Base-by-base conservation (phyloP, 2,329 filamentous ascomycete species). In the Fusarium burgessii region DNA sequence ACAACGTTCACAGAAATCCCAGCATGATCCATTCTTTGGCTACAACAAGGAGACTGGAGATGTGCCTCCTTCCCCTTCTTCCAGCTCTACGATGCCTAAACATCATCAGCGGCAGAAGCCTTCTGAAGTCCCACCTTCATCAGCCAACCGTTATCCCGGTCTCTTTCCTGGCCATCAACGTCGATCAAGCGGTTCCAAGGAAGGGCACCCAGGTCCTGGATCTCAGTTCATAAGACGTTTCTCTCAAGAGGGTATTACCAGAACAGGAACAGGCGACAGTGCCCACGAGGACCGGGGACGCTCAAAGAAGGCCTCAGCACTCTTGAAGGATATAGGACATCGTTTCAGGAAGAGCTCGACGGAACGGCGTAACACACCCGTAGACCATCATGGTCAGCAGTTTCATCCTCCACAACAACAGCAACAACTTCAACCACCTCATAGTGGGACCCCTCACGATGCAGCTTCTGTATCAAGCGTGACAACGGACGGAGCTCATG, bases 291-390 rank as follows among this genome's bases (percentile, higher is more conserved):
- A 83, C 4, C 80, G 80, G 23, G 79, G 78, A 18, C 79, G 78
- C 12, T 73, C 67, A 17, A 81, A 78, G 59, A 81, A 79, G 32
- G 82, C 80, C 60, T 85, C 82, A 14, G 83, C 79, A 23, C 77
- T 88, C n/a, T 85, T 89, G 68, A 88, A 86, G 68, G 85, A 86
- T 18, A 79, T 87, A 55, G 83, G 85, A 6, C 83, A 81, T 56
- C 82, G 82, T 58, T 78, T 87, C 45, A 76, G 77, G 18, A 78
- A 80, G 8, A 75, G 75, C 10, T 78, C 77, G 4, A 78, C 80
- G 10, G 79, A 82, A 23, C 78, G 79, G 25, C 78, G 74, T 23
- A 70, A 72, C 38, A 77, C 78, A 32, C 71, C 77, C 47, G 66
- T 74, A 6, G 76, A 76, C 11, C 57, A 61, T 43, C 75, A 58